Conservation (phyloP, 768 basidiomycete species). For the Lactifluus echinatus region DNA sequence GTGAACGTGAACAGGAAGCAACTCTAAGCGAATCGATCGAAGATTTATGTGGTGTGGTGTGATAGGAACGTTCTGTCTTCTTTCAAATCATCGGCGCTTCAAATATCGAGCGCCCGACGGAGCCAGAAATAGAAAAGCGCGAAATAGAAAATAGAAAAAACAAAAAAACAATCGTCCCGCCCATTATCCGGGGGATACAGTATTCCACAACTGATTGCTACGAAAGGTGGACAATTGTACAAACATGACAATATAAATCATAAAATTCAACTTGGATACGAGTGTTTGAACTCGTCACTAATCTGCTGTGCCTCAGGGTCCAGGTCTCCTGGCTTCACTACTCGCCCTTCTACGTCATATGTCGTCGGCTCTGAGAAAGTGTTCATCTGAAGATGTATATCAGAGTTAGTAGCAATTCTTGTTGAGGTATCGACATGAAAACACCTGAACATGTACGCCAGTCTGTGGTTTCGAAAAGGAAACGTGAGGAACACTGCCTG, state of each 20-base stretch:
- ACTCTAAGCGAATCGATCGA: background rate
- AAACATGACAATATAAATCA: slow-evolving; percentile 2
- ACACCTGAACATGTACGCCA: slow-evolving; percentile 32
- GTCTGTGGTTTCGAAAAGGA: slow-evolving; percentile 19
- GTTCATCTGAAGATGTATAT: background rate
- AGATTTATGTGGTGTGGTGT: background rate
- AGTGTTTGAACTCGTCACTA: slow-evolving; percentile 56
- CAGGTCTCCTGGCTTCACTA: slow-evolving; percentile 34
- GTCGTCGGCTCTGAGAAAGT: slow-evolving; percentile 31
- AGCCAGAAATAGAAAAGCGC: too few relatives aligned
- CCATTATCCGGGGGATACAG: background rate
- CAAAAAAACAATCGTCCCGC: background rate
- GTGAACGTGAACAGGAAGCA: too few relatives aligned
- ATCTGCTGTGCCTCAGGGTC: slow-evolving; percentile 55
- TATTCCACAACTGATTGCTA: background rate
- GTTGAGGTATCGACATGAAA: background rate
- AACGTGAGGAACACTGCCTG: slow-evolving; percentile 6
- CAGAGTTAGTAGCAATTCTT: background rate
- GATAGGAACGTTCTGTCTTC: background rate
- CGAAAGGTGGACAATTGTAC: background rate
- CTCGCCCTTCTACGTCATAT: slow-evolving; percentile 51
- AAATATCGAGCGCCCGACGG: background rate
- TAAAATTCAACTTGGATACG: slow-evolving; percentile 20
- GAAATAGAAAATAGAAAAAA: too few relatives aligned
- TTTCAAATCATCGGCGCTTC: background rate